Evolutionary conservation across 75 land plant genomes (phyloP).

Genomic region (Selaginella tamariscina): DNA sequence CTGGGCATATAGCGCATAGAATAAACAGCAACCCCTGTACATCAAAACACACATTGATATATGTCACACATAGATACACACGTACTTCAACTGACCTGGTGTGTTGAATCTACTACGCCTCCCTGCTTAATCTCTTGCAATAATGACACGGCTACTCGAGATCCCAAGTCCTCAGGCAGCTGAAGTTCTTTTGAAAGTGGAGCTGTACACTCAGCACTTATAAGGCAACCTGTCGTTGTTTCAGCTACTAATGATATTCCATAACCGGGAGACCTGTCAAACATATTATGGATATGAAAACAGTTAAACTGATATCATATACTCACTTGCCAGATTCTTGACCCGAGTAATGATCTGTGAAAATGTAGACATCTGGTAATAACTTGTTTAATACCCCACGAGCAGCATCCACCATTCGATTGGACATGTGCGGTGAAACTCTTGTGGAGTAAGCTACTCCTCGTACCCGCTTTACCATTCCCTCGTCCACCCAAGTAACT

Average conservation of each 20-base stretch:
- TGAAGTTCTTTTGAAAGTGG: conserved; percentile 23
- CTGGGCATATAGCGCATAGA: conserved; percentile 85
- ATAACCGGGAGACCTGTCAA: conserved; percentile 85
- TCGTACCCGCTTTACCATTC: conserved; percentile 90
- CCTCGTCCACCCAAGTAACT: conserved; percentile 72
- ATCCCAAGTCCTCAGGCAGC: conserved; percentile 72
- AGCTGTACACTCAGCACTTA: conserved; percentile 65
- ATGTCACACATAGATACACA: background rate
- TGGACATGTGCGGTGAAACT: conserved; percentile 65
- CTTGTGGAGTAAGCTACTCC: conserved; percentile 74
- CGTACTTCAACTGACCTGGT: conserved; percentile 38
- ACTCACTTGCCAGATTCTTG: conserved; percentile 71
- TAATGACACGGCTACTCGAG: conserved; percentile 47
- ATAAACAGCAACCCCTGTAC: conserved; percentile 77
- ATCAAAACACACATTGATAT: background rate
- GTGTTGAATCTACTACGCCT: conserved; percentile 93
- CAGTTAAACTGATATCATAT: background rate
- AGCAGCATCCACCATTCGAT: conserved; percentile 64
- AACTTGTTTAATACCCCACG: conserved; percentile 73
- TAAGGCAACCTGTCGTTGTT: conserved; percentile 72
- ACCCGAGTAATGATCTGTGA: conserved; percentile 74
- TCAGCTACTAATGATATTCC: conserved; percentile 88
- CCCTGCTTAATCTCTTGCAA: conserved; percentile 83
- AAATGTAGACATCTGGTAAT: conserved; percentile 84
- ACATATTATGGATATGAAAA: background rate